Conservation (phyloP, 495 filamentous ascomycete genomes). For the Aspergillus sclerotiicarbonarius region DNA sequence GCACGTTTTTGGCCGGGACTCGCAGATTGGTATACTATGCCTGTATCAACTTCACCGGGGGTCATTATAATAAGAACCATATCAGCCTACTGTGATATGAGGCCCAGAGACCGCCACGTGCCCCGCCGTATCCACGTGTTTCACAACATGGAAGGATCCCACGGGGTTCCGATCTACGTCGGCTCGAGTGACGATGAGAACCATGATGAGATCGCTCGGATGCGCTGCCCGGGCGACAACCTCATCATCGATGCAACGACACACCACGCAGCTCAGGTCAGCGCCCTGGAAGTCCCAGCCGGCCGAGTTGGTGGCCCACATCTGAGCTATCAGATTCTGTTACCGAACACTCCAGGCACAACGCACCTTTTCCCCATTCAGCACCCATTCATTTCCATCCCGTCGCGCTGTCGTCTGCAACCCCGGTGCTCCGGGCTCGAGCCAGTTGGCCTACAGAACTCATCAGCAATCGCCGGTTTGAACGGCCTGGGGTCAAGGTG, state of each 20-base stretch:
- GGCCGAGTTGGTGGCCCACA: conserved; percentile 15
- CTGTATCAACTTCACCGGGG: neutral
- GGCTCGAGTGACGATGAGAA: conserved; percentile 9
- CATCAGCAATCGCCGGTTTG: neutral
- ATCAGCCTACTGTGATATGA: conserved; percentile 8
- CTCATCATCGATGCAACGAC: conserved; percentile 8
- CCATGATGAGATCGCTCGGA: conserved; percentile 12
- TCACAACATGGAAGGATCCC: conserved; percentile 7
- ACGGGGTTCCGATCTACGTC: conserved; percentile 8
- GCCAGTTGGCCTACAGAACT: conserved; percentile 11
- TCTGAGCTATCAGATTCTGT: neutral
- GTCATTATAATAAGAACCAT: neutral
- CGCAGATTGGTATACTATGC: conserved; percentile 15
- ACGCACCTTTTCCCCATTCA: conserved; percentile 19
- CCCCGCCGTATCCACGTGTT: conserved; percentile 14
- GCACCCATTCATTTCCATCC: conserved; percentile 13
- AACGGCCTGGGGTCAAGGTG: neutral
- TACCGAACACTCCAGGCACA: neutral
- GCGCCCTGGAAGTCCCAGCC: conserved; percentile 18
- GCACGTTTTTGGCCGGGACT: conserved; percentile 11
- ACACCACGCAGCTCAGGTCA: conserved; percentile 15
- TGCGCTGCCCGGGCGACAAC: neutral
- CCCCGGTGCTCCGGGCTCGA: conserved; percentile 13
- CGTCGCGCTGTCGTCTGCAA: conserved; percentile 10
- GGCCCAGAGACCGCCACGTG: conserved; percentile 15